Evolutionary conservation across 2,329 filamentous ascomycete species (phyloP).

Genomic region (Chrysoporthe austroafricana): DNA sequence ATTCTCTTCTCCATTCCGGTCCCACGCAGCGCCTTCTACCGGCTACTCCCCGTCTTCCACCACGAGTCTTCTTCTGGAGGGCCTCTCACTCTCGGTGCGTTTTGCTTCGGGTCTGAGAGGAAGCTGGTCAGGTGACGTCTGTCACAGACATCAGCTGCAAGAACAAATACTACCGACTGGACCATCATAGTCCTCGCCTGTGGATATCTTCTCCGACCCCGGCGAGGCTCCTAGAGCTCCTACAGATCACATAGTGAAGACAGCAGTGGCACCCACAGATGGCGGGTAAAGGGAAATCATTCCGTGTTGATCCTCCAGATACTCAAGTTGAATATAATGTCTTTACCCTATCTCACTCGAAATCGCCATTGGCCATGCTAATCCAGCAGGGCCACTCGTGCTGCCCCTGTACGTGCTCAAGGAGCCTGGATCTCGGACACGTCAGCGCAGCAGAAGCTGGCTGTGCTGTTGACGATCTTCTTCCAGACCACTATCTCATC

Average conservation of each 20-base stretch:
- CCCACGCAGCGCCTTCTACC: conserved; percentile 26
- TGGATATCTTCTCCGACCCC: conserved; percentile 33
- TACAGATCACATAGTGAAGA: conserved; percentile 30
- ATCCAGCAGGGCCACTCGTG: background rate
- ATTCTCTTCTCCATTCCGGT: background rate
- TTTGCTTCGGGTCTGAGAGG: conserved; percentile 37
- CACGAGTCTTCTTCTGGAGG: conserved; percentile 34
- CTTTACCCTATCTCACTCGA: background rate
- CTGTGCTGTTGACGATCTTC: conserved; percentile 30
- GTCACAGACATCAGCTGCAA: conserved; percentile 34
- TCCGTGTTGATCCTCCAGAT: background rate
- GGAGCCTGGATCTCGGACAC: conserved; percentile 16
- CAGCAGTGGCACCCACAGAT: background rate
- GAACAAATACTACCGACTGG: conserved; percentile 33
- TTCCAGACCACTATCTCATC: conserved; percentile 41
- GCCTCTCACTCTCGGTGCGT: conserved; percentile 37
- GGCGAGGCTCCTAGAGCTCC: conserved; percentile 41
- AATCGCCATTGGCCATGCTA: background rate
- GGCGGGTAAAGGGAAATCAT: background rate
- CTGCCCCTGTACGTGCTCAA: background rate
- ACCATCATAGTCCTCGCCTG: conserved; percentile 43
- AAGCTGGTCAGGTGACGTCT: conserved; percentile 30
- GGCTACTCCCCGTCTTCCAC: conserved; percentile 26
- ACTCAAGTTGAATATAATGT: background rate
- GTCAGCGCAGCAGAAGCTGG: conserved; percentile 25